Conservation (phyloP, 345 rosid species). For the Psidium guajava region DNA sequence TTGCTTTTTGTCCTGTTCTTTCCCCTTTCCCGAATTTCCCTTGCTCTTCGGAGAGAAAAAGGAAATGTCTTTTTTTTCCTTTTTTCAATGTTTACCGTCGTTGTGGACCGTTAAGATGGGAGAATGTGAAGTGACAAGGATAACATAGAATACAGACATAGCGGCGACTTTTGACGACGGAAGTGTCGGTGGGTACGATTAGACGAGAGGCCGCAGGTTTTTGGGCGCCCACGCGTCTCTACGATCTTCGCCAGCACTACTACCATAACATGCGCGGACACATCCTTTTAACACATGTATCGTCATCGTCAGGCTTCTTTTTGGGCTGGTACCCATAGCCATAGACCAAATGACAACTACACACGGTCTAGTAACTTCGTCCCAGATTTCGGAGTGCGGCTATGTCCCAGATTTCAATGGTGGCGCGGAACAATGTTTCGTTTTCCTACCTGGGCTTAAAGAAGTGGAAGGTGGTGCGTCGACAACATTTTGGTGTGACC, state of each 20-base stretch:
- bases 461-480: background rate
- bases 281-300: background rate
- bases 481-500: background rate
- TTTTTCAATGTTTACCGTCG: background rate
- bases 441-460: background rate
- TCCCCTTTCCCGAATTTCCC: background rate
- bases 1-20: background rate
- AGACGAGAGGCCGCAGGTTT: background rate
- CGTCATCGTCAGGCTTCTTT: background rate
- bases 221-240: background rate
- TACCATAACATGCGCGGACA: background rate
- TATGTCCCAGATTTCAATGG: fast-evolving
- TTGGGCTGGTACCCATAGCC: background rate
- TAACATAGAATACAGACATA: background rate
- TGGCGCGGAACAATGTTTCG: background rate
- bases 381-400: background rate
- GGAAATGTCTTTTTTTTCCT: background rate
- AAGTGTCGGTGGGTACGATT: background rate
- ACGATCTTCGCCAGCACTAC: background rate
- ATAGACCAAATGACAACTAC: background rate
- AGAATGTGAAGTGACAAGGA: background rate
- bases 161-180: background rate
- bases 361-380: background rate
- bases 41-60: background rate
- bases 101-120: background rate